Conservation (phyloP, 192 early-diverging fungal genomes). For the Coemansia sp. region DNA sequence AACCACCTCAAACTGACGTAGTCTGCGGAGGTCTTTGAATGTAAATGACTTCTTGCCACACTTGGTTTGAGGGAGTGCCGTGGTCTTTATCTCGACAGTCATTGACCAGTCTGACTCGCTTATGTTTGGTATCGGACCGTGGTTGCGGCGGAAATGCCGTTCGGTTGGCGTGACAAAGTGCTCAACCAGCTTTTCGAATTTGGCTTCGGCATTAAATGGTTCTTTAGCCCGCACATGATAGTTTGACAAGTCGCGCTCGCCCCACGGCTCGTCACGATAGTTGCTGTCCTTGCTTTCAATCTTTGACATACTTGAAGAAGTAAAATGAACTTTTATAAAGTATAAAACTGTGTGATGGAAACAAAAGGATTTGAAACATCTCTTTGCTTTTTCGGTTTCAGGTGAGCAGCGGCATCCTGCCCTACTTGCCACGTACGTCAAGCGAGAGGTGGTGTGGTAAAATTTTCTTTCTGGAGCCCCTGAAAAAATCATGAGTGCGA, state of each 20-base stretch:
- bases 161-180: constrained; percentile 73
- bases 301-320: no score
- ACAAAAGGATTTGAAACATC: no score
- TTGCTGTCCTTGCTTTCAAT: background rate
- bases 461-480: no score
- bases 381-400: no score
- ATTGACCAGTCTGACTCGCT: constrained; percentile 57
- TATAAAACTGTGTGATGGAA: no score
- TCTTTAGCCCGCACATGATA: constrained; percentile 63
- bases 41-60: constrained; percentile 39
- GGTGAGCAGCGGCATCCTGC: no score
- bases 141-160: constrained; percentile 82
- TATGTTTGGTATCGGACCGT: constrained; percentile 84
- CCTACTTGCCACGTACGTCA: no score
- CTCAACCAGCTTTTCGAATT: constrained; percentile 58
- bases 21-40: constrained; percentile 56
- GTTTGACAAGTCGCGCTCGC: constrained; percentile 52
- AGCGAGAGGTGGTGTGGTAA: no score
- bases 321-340: no score
- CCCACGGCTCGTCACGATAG: constrained; percentile 72
- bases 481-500: no score
- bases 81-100: constrained; percentile 50
- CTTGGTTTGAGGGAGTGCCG: constrained; percentile 4
- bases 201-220: constrained; percentile 88
- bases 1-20: constrained; percentile 57